These are phyloP conservation scores for Myxozyma lipomycoides DNA, from an alignment of 805 yeast species.

Conservation along the genomic window DNA sequence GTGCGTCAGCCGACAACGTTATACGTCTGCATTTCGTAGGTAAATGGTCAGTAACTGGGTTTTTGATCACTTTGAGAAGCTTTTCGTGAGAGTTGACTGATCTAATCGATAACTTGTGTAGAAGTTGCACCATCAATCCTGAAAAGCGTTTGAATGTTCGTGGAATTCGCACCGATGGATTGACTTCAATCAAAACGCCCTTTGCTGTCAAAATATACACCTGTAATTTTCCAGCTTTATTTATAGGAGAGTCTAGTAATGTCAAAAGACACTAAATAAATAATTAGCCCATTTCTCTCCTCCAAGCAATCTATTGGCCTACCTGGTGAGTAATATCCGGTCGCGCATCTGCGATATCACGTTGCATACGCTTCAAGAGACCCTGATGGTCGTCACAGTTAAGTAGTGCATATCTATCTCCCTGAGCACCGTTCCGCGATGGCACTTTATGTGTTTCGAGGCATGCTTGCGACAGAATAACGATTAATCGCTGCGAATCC, in stretches of 20 bases:
- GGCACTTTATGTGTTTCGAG: constrained; percentile 84
- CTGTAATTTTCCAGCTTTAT: constrained; percentile 94
- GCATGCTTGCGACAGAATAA: constrained; percentile 94
- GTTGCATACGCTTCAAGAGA: constrained; percentile 85
- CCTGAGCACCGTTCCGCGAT: constrained; percentile 64
- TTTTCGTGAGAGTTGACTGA: constrained; percentile 95
- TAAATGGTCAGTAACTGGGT: constrained; percentile 93
- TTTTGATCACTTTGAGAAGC: constrained; percentile 87
- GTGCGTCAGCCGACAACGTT: constrained; percentile 89
- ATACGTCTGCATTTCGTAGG: constrained; percentile 94
- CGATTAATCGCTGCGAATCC: constrained; percentile 76
- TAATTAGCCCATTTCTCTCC: neutral
- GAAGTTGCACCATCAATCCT: constrained; percentile 94
- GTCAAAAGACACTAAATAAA: constrained; percentile 71
- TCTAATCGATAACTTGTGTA: constrained; percentile 87
- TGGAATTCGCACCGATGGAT: constrained; percentile 94
- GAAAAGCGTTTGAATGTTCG: constrained; percentile 97
- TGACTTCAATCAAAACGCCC: constrained; percentile 91
- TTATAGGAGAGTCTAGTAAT: constrained; percentile 92
- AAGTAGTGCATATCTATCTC: constrained; percentile 86
- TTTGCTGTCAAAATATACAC: constrained; percentile 94
- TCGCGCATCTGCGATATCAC: constrained; percentile 96
- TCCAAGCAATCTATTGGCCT: constrained; percentile 1
- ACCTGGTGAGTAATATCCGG: constrained; percentile 97
- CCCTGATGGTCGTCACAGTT: constrained; percentile 99